Evolutionary conservation across 345 rosid species (phyloP).

Genomic region (Abelmoschus esculentus): DNA sequence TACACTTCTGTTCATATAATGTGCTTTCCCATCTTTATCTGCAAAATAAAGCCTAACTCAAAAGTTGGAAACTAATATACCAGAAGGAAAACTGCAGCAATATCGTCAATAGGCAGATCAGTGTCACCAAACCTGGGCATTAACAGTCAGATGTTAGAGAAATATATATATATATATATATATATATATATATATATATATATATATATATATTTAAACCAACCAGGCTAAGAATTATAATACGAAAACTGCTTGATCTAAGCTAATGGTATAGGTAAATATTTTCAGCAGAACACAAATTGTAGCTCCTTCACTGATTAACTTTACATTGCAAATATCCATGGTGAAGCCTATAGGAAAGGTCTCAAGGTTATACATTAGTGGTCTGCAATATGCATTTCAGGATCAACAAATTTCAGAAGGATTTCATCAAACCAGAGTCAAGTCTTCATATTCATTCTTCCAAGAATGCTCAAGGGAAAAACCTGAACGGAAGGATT

Average conservation of each 20-base stretch:
- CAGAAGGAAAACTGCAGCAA: constrained; percentile 94
- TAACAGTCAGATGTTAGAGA: constrained; percentile 2
- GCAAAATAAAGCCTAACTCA: not conserved
- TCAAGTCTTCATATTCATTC: too few species aligned
- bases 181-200: too few species aligned
- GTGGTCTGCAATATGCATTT: too few species aligned
- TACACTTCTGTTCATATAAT: not conserved
- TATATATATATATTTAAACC: not conserved
- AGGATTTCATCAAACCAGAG: too few species aligned
- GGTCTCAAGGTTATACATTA: not conserved
- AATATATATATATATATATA: too few species aligned
- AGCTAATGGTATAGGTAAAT: not conserved
- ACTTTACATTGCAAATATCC: not conserved
- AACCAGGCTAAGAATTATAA: not conserved
- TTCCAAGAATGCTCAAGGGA: not conserved
- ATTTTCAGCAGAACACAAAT: not conserved
- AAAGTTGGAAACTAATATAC: constrained; percentile 31
- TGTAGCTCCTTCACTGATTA: not conserved
- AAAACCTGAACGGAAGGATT: constrained; percentile 83
- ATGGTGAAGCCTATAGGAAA: not conserved
- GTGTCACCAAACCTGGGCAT: constrained; percentile 74
- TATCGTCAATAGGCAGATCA: constrained; percentile 89
- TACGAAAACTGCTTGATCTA: not conserved
- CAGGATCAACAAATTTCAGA: too few species aligned
- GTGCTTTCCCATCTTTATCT: not conserved